Evolutionary conservation across 2,329 filamentous ascomycete genomes (phyloP).

Genomic region (Aspergillus fumigatus): DNA sequence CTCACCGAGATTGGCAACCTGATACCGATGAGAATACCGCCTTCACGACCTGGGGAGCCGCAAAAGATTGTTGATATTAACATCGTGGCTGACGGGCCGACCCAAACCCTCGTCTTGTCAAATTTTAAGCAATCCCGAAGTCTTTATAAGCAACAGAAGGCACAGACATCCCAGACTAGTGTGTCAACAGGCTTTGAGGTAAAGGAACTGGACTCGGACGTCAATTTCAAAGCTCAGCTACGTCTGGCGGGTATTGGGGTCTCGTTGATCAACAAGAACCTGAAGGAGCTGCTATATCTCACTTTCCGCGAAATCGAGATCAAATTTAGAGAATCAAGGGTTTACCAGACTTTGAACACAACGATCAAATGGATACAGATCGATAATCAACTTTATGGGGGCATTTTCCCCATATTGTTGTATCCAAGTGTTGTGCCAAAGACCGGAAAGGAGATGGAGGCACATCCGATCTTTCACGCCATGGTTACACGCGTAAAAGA

Average conservation of each 20-base stretch:
- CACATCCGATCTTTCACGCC: slow-evolving; percentile 88
- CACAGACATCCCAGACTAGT: slow-evolving; percentile 54
- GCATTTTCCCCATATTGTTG: slow-evolving; percentile 93
- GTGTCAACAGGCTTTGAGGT: slow-evolving; percentile 77
- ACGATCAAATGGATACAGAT: slow-evolving; percentile 99
- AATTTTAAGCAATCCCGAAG: slow-evolving; percentile 93
- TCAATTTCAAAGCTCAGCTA: slow-evolving; percentile 84
- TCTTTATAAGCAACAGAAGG: slow-evolving; percentile 68
- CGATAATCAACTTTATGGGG: slow-evolving; percentile 96
- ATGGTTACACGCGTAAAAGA: slow-evolving; percentile 95
- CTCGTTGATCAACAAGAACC: slow-evolving; percentile 85
- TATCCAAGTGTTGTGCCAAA: slow-evolving; percentile 98
- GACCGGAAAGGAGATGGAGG: slow-evolving; percentile 91
- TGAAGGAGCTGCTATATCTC: slow-evolving; percentile 88
- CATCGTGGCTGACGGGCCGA: slow-evolving; percentile 90
- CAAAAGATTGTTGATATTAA: slow-evolving; percentile 95
- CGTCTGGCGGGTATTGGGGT: slow-evolving; percentile 86
- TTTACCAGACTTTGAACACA: slow-evolving; percentile 87
- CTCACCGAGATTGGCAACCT: slow-evolving; percentile 94
- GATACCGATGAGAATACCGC: slow-evolving; percentile 84
- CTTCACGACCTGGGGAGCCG: slow-evolving; percentile 55
- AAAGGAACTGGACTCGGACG: slow-evolving; percentile 81
- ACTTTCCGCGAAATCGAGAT: slow-evolving; percentile 88
- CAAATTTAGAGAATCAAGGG: slow-evolving; percentile 84
- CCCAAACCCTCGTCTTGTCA: slow-evolving; percentile 86